A percentile compares a stretch with the other conserved stretches of the same genome.
Conservation (phyloP, 768 basidiomycete genomes). For the Sistotremastrum niveocremeum region DNA sequence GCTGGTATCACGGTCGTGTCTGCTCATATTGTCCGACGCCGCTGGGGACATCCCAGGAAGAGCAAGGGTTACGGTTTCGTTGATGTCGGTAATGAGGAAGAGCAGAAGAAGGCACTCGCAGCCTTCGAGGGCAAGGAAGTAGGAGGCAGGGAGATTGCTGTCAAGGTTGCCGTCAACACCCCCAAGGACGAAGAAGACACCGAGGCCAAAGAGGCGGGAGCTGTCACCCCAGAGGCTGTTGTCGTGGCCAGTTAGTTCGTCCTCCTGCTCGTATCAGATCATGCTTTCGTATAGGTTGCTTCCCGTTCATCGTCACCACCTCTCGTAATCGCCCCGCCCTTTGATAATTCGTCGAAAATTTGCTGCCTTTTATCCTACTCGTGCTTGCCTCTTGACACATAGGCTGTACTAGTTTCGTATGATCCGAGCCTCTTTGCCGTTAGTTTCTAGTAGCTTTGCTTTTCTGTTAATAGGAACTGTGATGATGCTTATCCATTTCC, state of each 20-base stretch:
- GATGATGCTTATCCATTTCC: not conserved
- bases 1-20: constrained; percentile 70
- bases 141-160: constrained; percentile 71
- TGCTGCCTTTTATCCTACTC: not conserved
- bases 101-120: constrained; percentile 85
- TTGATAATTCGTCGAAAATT: too few species aligned
- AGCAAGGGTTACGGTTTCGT: constrained; percentile 99
- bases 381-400: not conserved
- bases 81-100: constrained; percentile 77
- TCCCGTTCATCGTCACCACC: not conserved
- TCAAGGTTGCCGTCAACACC: constrained; percentile 92
- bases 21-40: constrained; percentile 80
- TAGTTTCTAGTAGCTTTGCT: not conserved
- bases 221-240: constrained; percentile 8
- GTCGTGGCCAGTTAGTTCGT: constrained; percentile 7
- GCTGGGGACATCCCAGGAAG: constrained; percentile 71
- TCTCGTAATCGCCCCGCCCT: too few species aligned
- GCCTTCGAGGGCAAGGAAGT: constrained; percentile 81
- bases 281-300: not conserved
- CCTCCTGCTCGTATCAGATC: not conserved
- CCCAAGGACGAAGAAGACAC: constrained; percentile 44
- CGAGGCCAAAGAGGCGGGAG: constrained; percentile 15
- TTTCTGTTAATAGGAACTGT: not conserved
- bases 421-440: too few species aligned
- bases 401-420: too few species aligned